A percentile compares a stretch with the other conserved stretches of the same genome.
phyloP scores from a whole-genome alignment of 495 filamentous ascomycete species.

The Rostrohypoxylon terebratum region DNA sequence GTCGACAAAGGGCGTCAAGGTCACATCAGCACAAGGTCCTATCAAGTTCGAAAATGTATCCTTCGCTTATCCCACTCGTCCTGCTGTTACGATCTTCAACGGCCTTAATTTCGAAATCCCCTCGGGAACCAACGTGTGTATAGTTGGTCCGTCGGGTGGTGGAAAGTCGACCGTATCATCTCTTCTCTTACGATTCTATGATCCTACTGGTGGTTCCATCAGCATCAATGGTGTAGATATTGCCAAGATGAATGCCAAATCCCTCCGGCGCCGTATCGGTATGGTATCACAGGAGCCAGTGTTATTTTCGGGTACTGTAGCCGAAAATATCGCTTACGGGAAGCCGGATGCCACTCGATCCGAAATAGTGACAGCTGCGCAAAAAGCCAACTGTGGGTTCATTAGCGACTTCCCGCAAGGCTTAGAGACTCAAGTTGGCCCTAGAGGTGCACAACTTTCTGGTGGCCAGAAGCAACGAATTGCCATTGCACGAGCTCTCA shows the following conservation, averaged over 20 bases:
- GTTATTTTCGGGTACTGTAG: constrained; percentile 93
- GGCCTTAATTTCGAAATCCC: constrained; percentile 90
- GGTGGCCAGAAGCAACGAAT: constrained; percentile 98
- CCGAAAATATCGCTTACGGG: constrained; percentile 96
- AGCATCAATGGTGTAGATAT: constrained; percentile 88
- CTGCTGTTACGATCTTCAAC: constrained; percentile 90
- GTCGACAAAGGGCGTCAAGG: constrained; percentile 80
- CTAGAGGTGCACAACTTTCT: constrained; percentile 91
- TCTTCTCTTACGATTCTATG: constrained; percentile 90
- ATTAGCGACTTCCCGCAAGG: constrained; percentile 97
- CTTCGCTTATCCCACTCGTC: constrained; percentile 91
- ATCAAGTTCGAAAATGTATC: constrained; percentile 87
- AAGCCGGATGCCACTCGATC: constrained; percentile 79
- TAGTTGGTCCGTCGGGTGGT: constrained; percentile 94
- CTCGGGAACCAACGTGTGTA: constrained; percentile 92
- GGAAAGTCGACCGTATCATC: constrained; percentile 96
- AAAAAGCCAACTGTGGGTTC: constrained; percentile 96
- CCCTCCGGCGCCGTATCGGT: constrained; percentile 91
- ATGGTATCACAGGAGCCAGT: constrained; percentile 96
- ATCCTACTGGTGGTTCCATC: constrained; percentile 80
- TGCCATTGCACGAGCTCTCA: constrained; percentile 91
- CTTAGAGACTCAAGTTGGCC: constrained; percentile 91
- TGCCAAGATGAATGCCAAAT: constrained; percentile 89
- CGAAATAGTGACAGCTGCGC: constrained; percentile 87
- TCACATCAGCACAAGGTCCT: constrained; percentile 83